Conservation (phyloP, 192 early-diverging fungal genomes). For the Backusella liffmaniae region DNA sequence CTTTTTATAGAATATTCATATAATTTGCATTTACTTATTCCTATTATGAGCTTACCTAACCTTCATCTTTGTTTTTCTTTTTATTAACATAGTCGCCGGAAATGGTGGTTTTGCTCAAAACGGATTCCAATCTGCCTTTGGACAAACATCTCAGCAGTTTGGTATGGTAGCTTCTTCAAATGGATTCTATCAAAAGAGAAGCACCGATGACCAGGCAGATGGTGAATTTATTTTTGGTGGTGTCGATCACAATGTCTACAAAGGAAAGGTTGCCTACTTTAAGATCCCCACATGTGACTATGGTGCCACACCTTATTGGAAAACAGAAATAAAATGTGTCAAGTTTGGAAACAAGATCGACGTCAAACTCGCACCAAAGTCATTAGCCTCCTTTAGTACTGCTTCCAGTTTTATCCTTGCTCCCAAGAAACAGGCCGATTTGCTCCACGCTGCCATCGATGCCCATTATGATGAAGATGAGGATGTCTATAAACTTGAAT, state of each 20-base stretch:
- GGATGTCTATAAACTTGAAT: slow-evolving; percentile 11
- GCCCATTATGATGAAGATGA: slow-evolving; percentile 11
- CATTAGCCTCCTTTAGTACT: slow-evolving; percentile 23
- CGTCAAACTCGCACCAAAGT: slow-evolving; percentile 19
- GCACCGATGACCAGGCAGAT: slow-evolving; percentile 2
- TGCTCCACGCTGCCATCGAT: slow-evolving; percentile 28
- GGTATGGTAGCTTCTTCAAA: slow-evolving; percentile 10
- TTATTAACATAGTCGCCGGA: background rate
- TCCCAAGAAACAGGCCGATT: slow-evolving; percentile 20
- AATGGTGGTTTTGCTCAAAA: slow-evolving; percentile 26
- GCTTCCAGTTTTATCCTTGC: slow-evolving; percentile 22
- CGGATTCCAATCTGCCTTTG: slow-evolving; percentile 12
- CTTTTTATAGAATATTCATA: background rate
- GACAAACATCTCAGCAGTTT: slow-evolving; percentile 22
- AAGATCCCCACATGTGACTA: slow-evolving; percentile 23
- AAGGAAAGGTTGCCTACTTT: slow-evolving; percentile 27
- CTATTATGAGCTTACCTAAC: background rate
- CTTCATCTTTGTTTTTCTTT: background rate
- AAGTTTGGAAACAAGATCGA: slow-evolving; percentile 19
- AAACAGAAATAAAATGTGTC: slow-evolving; percentile 22
- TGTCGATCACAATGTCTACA: slow-evolving; percentile 31
- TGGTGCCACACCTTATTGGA: slow-evolving; percentile 24
- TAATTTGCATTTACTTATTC: background rate
- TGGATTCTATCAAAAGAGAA: slow-evolving; percentile 21
- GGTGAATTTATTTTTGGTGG: slow-evolving; percentile 33